Evolutionary conservation across 2,329 filamentous ascomycete species (phyloP).

Genomic region (Exophiala bonariae): DNA sequence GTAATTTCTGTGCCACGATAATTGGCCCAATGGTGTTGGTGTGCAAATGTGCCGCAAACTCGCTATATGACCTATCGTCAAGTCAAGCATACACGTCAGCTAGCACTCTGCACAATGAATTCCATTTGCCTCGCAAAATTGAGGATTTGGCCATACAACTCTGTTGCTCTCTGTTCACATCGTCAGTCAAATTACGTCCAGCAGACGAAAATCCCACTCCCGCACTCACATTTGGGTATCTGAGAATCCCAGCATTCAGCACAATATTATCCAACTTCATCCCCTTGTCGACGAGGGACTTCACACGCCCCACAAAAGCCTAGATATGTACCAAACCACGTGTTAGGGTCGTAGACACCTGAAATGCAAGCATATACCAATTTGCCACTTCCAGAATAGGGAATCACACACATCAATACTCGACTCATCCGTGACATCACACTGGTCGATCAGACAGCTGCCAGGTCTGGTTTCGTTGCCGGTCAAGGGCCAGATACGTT

Average conservation of each 20-base stretch:
- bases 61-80: conserved; percentile 47
- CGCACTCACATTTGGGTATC: conserved; percentile 57
- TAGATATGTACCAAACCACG: too few species aligned
- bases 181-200: conserved; percentile 1
- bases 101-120: conserved; percentile 1
- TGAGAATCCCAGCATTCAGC: conserved; percentile 57
- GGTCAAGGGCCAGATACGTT: conserved; percentile 44
- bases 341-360: too few species aligned
- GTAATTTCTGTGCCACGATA: conserved; percentile 54
- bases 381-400: too few species aligned
- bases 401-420: conserved; percentile 48
- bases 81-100: neutral
- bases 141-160: conserved; percentile 40
- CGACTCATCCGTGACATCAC: conserved; percentile 54
- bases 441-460: conserved; percentile 46
- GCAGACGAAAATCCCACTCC: neutral
- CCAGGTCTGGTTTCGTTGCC: conserved; percentile 26
- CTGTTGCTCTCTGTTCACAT: conserved; percentile 48
- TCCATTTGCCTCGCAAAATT: neutral
- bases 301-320: conserved; percentile 45
- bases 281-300: conserved; percentile 37
- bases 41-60: conserved; percentile 56
- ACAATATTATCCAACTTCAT: conserved; percentile 55
- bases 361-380: too few species aligned
- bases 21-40: conserved; percentile 63